phyloP scores from a whole-genome alignment of 1,139 yeast genomes.

The Suhomyces bribrorum region DNA sequence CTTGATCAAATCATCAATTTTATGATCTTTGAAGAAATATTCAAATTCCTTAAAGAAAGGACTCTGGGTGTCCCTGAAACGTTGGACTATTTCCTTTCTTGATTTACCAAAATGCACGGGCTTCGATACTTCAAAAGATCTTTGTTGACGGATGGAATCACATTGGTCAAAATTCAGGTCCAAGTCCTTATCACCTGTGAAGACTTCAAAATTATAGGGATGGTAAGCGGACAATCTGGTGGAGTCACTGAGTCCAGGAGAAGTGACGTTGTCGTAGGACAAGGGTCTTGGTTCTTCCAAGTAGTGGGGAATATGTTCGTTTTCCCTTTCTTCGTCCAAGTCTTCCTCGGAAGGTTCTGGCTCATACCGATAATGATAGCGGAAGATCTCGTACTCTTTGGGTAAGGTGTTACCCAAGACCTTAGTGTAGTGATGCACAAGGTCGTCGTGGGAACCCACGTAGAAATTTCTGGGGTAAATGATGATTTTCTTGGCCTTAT shows the following conservation, averaged over 20 bases:
- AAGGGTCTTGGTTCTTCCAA: constrained; percentile 1
- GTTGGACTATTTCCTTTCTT: constrained; percentile 10
- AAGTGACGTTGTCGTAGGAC: not conserved
- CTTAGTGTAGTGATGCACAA: constrained; percentile 6
- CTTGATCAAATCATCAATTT: constrained; percentile 19
- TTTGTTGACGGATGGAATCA: constrained; percentile 3
- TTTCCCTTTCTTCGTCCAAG: constrained; percentile 2
- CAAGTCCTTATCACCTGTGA: constrained; percentile 9
- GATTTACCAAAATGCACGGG: constrained; percentile 10
- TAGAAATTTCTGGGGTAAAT: constrained; percentile 7
- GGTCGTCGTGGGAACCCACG: constrained; percentile 1
- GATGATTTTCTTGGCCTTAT: constrained; percentile 8
- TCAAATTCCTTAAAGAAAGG: constrained; percentile 14
- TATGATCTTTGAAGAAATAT: constrained; percentile 15
- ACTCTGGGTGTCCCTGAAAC: constrained; percentile 9
- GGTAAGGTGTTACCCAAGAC: constrained; percentile 4
- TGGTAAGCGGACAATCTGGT: not conserved
- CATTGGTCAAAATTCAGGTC: constrained; percentile 10
- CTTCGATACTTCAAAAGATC: constrained; percentile 9
- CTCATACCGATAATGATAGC: constrained; percentile 6
- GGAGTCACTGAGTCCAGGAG: constrained; percentile 1
- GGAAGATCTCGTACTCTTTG: constrained; percentile 1
- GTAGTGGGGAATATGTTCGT: constrained; percentile 2
- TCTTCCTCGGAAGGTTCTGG: constrained; percentile 4
- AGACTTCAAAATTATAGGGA: constrained; percentile 10